Evolutionary conservation across 1,284 basidiomycete genomes (phyloP).

Genomic region (Coniferiporia weirii): DNA sequence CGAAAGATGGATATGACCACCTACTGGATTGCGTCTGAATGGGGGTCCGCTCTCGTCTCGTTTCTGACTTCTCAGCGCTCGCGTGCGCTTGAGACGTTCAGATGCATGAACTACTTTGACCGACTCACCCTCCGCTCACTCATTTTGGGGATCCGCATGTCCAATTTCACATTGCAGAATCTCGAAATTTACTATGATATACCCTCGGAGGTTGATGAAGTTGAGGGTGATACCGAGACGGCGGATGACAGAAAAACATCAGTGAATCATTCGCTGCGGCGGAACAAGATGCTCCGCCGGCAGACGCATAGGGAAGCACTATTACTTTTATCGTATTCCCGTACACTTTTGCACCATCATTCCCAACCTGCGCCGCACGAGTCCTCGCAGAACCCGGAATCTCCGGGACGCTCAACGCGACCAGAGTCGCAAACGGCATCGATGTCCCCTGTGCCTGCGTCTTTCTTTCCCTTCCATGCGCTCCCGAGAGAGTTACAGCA

Average conservation of each 20-base stretch:
- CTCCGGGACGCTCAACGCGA: neutral
- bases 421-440: neutral
- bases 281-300: constrained; percentile 45
- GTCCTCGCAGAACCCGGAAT: too few species aligned
- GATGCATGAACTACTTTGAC: constrained; percentile 50
- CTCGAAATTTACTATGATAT: constrained; percentile 44
- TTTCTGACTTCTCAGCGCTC: constrained; percentile 51
- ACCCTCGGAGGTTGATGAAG: constrained; percentile 18
- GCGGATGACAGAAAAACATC: constrained; percentile 24
- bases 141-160: constrained; percentile 37
- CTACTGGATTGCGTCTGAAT: constrained; percentile 42
- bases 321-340: constrained; percentile 44
- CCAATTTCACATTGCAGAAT: constrained; percentile 46
- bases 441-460: neutral
- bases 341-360: constrained; percentile 40
- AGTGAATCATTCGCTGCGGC: constrained; percentile 37
- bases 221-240: too few species aligned
- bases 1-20: constrained; percentile 52
- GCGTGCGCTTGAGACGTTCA: constrained; percentile 42
- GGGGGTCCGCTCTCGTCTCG: constrained; percentile 38
- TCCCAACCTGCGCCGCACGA: neutral
- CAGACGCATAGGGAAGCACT: constrained; percentile 46
- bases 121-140: constrained; percentile 40
- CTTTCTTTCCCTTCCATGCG: constrained; percentile 32
- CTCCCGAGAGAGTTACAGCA: constrained; percentile 60